A percentile compares a stretch with the other conserved stretches of the same genome.
Conservation (phyloP, 2,329 filamentous ascomycete genomes). For the Simplicillium sp. region DNA sequence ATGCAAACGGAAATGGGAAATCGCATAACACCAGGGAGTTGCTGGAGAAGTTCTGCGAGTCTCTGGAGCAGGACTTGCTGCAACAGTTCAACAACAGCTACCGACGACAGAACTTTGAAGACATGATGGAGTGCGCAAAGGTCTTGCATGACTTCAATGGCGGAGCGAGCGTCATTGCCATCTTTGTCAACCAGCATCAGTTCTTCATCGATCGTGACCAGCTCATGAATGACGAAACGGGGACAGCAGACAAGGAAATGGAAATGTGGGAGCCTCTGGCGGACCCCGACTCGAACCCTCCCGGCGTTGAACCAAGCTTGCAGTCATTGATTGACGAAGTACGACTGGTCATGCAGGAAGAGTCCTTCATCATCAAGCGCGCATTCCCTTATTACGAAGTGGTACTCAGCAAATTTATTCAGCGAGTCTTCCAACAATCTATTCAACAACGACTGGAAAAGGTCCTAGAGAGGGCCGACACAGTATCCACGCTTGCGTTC, state of each 20-base stretch:
- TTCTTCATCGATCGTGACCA: conserved; percentile 98
- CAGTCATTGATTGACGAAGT: conserved; percentile 92
- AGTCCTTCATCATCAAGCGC: conserved; percentile 91
- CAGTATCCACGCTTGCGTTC: conserved; percentile 86
- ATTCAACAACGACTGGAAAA: conserved; percentile 93
- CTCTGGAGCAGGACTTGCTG: conserved; percentile 86
- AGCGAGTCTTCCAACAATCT: conserved; percentile 94
- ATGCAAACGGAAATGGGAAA: conserved; percentile 25
- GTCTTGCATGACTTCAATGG: conserved; percentile 95
- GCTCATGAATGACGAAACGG: conserved; percentile 68
- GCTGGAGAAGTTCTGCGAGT: conserved; percentile 94
- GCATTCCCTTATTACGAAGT: conserved; percentile 96
- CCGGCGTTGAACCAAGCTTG: conserved; percentile 82
- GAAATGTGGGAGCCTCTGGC: conserved; percentile 86
- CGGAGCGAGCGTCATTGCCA: conserved; percentile 85
- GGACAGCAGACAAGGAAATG: conserved; percentile 53
- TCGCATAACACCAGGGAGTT: conserved; percentile 70
- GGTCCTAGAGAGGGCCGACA: conserved; percentile 89
- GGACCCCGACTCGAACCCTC: conserved; percentile 86
- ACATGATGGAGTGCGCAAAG: conserved; percentile 94
- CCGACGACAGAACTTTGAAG: conserved; percentile 86
- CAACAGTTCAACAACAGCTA: conserved; percentile 98
- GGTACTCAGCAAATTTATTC: conserved; percentile 84
- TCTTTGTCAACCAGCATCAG: conserved; percentile 97
- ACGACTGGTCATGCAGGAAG: conserved; percentile 90